Base-by-base conservation (phyloP, 2,329 filamentous ascomycete species). In the Neofusicoccum cordaticola region DNA sequence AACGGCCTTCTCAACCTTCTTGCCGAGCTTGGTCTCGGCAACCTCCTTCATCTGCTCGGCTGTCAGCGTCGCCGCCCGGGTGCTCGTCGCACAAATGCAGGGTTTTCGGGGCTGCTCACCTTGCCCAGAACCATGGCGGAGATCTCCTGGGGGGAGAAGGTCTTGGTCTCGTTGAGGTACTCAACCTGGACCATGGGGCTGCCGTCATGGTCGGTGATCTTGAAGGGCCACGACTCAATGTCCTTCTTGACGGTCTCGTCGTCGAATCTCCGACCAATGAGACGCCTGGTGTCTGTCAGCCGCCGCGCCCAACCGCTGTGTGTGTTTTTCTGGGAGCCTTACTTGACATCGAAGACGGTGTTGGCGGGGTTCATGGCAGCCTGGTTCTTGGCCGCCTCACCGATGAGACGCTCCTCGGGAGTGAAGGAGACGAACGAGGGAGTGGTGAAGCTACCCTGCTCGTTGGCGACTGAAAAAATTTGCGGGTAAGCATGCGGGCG, bases 381-480 rank as follows among this genome's bases (percentile, higher is more conserved):
- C 89, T 97, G 93, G 87, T 99, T 99, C 91, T 98, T 99, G 79
- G 95, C 95, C 68, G 95, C 94, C 88, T 98, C 95, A 86, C 95
- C 95, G 78, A 98, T 98, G 84, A 99, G 85, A 83, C 95, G 93
- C 88, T 99, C 95, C 86, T 97, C 92, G 77, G 94, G 90, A 80
- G 93, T 97, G 89, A 99, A 99, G 75, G 92, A 96, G 79, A 99
- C 95, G 86, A 97, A 99, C 65, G 95, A 98, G 72, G 95, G 95
- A 70, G 95, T 98, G 79, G 95, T 98, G 85, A 97, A 97, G 84
- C 88, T 93, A 87, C 94, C 94, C 89, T 98, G 94, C 88, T 98
- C 94, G 85, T 98, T 98, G 90, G 94, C 94, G 82, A 98, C 86
- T 89, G 71, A 66, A 62, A 63, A 68, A 68, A 65, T 66, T 66